phyloP scores from a whole-genome alignment of 2,329 filamentous ascomycete species.

The Clonostachys byssicola region DNA sequence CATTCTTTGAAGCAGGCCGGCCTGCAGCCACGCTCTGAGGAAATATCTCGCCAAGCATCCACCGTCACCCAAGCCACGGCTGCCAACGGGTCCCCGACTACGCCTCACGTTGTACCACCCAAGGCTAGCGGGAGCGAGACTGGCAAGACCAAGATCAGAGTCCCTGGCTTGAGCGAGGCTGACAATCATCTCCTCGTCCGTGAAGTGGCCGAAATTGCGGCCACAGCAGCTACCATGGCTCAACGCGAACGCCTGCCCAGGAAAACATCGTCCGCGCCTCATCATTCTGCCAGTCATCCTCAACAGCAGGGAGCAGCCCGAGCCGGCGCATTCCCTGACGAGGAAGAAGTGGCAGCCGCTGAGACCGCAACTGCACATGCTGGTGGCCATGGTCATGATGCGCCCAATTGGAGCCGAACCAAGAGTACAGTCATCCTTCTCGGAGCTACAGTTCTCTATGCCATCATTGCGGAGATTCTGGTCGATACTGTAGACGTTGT shows the following conservation, averaged over 20 bases:
- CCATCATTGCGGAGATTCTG: constrained; percentile 94
- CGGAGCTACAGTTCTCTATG: constrained; percentile 85
- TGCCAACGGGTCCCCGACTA: constrained; percentile 40
- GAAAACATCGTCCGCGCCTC: constrained; percentile 21
- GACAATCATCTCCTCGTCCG: constrained; percentile 79
- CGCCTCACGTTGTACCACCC: constrained; percentile 74
- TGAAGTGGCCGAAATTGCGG: constrained; percentile 90
- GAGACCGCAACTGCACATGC: constrained; percentile 18
- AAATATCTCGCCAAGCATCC: constrained; percentile 33
- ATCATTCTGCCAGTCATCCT: too few relatives aligned
- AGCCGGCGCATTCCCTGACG: constrained; percentile 31
- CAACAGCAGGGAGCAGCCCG: constrained; percentile 12
- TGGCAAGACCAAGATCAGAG: constrained; percentile 38
- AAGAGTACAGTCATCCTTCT: constrained; percentile 91
- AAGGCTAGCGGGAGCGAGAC: constrained; percentile 44
- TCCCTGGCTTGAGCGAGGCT: constrained; percentile 72
- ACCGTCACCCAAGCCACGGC: constrained; percentile 11
- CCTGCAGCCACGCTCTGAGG: constrained; percentile 49
- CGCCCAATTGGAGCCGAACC: constrained; percentile 93
- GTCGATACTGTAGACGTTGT: constrained; percentile 98
- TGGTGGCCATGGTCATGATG: constrained; percentile 71
- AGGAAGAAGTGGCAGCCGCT: constrained; percentile 20
- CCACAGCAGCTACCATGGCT: constrained; percentile 83
- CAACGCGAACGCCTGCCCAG: constrained; percentile 61
- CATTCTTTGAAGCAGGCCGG: constrained; percentile 86